Evolutionary conservation across 345 rosid genomes (phyloP).

Genomic region (Durio zibethinus): DNA sequence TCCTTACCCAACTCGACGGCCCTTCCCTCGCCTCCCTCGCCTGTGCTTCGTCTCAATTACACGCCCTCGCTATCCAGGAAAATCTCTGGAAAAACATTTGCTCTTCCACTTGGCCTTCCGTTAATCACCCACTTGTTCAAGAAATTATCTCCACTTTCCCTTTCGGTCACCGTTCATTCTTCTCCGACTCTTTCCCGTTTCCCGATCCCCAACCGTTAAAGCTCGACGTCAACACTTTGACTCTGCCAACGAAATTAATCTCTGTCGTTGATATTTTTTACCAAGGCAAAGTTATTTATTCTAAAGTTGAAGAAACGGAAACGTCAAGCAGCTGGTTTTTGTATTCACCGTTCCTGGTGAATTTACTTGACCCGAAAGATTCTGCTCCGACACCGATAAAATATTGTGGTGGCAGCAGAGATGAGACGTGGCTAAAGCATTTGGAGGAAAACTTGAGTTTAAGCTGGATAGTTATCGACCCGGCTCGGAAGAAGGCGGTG

Average conservation of each 20-base stretch:
- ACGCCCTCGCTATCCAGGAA: slow-evolving; percentile 35
- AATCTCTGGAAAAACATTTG: slow-evolving; percentile 56
- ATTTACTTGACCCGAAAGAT: slow-evolving; percentile 50
- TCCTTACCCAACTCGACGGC: slow-evolving; percentile 73
- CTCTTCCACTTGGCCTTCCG: slow-evolving; percentile 61
- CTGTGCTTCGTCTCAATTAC: slow-evolving; percentile 46
- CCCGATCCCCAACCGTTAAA: slow-evolving; percentile 20
- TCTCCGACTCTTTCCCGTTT: slow-evolving; percentile 55
- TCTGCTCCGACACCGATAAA: slow-evolving; percentile 31
- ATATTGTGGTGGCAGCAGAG: slow-evolving; percentile 15
- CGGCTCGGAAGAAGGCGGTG: slow-evolving; percentile 45
- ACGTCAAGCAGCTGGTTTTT: slow-evolving; percentile 51
- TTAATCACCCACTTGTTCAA: slow-evolving; percentile 31
- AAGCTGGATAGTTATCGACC: slow-evolving; percentile 75
- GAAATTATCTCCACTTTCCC: slow-evolving; percentile 48
- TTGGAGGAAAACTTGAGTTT: slow-evolving; percentile 48
- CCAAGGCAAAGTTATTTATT: slow-evolving; percentile 35
- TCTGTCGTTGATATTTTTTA: slow-evolving; percentile 77
- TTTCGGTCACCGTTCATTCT: slow-evolving; percentile 56
- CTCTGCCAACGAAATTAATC: slow-evolving; percentile 32
- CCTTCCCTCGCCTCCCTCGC: slow-evolving; percentile 52
- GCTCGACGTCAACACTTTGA: slow-evolving; percentile 5
- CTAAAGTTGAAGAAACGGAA: slow-evolving; percentile 44
- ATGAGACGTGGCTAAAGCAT: slow-evolving; percentile 41
- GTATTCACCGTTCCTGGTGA: slow-evolving; percentile 59